Evolutionary conservation across 2,329 filamentous ascomycete genomes (phyloP), one percentile per base, ranked within the genome.

Genomic region (Diaporthe sp.): DNA sequence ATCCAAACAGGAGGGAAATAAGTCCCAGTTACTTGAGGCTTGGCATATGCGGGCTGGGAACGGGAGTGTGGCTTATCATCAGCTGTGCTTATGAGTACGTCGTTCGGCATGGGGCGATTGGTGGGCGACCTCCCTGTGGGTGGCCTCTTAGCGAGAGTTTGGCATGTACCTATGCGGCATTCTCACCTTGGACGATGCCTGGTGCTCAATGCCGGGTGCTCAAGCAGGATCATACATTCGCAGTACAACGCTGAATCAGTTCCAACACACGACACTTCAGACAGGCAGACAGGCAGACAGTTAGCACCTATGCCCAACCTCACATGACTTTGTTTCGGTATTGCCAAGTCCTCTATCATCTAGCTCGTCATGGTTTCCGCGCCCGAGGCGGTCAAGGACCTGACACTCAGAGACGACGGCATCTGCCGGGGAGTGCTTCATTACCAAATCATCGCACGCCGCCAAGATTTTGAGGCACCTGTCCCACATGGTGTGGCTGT

Each of bases 291-390:
- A 32, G 44, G 59, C 37, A 51, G 13, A 27, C 22, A 32, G 44
- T 47, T 37, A 37, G 63, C 63, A 66, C 47, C 63, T 37, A 17
- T 13, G 37, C 63, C 44, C 30, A 37, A 19, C 47, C 56, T 73
- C 65, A 70, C 72, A 63, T 73, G 65, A 59, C 39, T 39, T 30
- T 56, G 27, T 50, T 61, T 71, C 56, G 42, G 59, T 61, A 71
- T 61, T 73, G 72, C 72, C 72, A 71, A 73, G 65, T 71, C 72
- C 47, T 70, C 44, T 59, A 55, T 61, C 12, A 51, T 65, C 65
- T 73, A 70, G 44, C 66, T 73, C 32, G 47, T 42, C 58, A 53
- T 25, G 42, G 27, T 70, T 66, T 63, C 65, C 65, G 42, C 65
- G 66, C 56, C 58, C 53, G 55, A 61, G 51, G 65, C 66, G 72